These are phyloP conservation scores for Neostapfia colusana DNA, from an alignment of 176 grass and related monocot genomes.

Conservation along the genomic window DNA sequence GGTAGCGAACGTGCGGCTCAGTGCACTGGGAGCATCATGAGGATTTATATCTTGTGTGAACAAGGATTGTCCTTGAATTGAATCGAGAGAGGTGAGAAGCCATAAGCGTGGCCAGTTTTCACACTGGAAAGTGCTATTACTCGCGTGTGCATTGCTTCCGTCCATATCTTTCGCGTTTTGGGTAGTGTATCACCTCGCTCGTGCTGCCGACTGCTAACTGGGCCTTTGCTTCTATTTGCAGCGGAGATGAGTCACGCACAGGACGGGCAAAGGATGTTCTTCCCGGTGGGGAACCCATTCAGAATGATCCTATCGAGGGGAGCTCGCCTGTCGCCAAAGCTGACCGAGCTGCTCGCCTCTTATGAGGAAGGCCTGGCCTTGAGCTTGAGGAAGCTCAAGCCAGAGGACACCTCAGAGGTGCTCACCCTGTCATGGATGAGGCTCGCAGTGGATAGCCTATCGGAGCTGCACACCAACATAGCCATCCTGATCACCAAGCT, in stretches of 20 bases:
- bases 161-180: neutral
- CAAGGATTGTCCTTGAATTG: neutral
- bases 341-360: conserved; percentile 36
- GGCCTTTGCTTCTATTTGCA: conserved; percentile 24
- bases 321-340: conserved; percentile 52
- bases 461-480: conserved; percentile 53
- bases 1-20: neutral
- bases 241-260: conserved; percentile 70
- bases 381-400: conserved; percentile 63
- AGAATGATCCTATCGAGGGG: conserved; percentile 45
- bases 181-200: neutral
- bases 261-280: conserved; percentile 41
- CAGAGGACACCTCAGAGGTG: conserved; percentile 47
- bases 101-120: conserved; percentile 6
- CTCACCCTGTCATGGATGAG: conserved; percentile 70
- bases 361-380: conserved; percentile 61
- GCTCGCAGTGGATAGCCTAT: conserved; percentile 54
- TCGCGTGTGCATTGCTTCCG: neutral
- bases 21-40: neutral
- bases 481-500: conserved; percentile 66
- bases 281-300: conserved; percentile 68
- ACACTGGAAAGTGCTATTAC: neutral
- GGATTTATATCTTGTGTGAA: neutral
- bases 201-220: conserved; percentile 7
- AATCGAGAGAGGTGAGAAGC: conserved; percentile 17